Evolutionary conservation across 192 early-diverging fungal genomes (phyloP), one percentile per base, ranked within the genome.

Genomic region (Spinellus fusiger): DNA sequence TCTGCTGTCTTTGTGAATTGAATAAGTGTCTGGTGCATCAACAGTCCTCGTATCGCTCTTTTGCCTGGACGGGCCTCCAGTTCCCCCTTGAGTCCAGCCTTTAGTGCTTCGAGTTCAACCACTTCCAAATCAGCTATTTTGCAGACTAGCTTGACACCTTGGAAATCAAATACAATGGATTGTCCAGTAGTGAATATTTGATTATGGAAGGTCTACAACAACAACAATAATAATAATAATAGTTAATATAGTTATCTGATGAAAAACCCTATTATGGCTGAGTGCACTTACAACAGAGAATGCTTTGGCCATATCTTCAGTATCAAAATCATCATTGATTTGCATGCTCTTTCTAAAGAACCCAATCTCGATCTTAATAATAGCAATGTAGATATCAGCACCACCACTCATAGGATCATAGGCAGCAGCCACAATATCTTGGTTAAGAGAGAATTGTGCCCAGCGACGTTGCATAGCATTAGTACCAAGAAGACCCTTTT

Each of bases 181-280:
- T 98, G 94, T 18, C 84, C 88, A 5, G 74, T 72, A 13, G 85
- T 68, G 54, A 97, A 89, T 13, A 95, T 85, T 81, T 95, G 91
- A 50, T 86, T 84, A 40, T 86, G 78, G 64, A 93, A 95, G 33
- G 67, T 61, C 80, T 85, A 64, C 15, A 6, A 27, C 81, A 53
- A 15, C 25, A 16, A 10, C 18, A 58, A 25, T 7, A 32, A 16
- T 23, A 7, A 23, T 22, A 33, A 49, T 7, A 38, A 60, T 29
- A 46, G 10, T 49, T 10, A 1, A 6, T 28, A 20, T 35, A 29
- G 20, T 57, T 5, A 20, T 22, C 56, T n/a, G 34, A n/a, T 50
- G 15, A 64, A 12, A 10, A 29, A 3, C 16, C 23, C 3, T 18
- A 22, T 49, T n/a, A n/a, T n/a, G n/a, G n/a, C n/a, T n/a, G n/a